Conservation (phyloP, 306 rosid genomes). For the Corylus heterophylla region DNA sequence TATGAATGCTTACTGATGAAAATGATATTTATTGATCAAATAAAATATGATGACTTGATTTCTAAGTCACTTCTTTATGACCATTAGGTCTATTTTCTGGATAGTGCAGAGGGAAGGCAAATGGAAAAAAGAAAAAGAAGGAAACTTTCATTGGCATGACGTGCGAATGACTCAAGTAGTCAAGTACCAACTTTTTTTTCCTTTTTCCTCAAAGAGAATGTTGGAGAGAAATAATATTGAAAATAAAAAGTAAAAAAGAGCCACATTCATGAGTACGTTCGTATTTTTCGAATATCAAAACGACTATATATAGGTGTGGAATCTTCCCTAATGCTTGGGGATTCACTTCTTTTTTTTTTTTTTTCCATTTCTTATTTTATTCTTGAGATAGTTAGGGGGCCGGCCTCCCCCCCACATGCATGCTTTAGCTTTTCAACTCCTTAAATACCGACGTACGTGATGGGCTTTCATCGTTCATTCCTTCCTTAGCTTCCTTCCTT, state of each 20-base stretch:
- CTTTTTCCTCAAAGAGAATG: background rate
- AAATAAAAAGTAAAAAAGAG: background rate
- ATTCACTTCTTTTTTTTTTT: background rate
- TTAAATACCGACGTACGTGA: constrained; percentile 21
- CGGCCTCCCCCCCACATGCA: background rate
- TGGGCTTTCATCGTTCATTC: background rate
- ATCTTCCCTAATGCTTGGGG: constrained; percentile 26
- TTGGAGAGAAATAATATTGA: background rate
- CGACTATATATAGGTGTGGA: background rate
- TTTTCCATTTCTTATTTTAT: background rate
- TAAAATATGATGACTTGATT: too few species aligned
- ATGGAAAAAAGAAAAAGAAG: background rate
- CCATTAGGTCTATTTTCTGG: too few species aligned
- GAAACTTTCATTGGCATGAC: background rate
- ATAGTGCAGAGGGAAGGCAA: too few species aligned
- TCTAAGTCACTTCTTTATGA: too few species aligned
- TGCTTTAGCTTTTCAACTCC: background rate
- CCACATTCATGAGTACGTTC: background rate
- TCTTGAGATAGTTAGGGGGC: background rate
- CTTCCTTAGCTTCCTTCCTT: background rate
- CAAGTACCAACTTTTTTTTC: background rate
- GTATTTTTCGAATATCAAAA: too few species aligned
- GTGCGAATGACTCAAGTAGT: background rate
- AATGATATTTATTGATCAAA: too few species aligned
- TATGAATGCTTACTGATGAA: too few species aligned